A percentile compares a stretch with the other conserved stretches of the same genome.
These are phyloP conservation scores for Pyrenochaeta sp. DNA, from an alignment of 2,329 filamentous ascomycete species.

Conservation along the genomic window DNA sequence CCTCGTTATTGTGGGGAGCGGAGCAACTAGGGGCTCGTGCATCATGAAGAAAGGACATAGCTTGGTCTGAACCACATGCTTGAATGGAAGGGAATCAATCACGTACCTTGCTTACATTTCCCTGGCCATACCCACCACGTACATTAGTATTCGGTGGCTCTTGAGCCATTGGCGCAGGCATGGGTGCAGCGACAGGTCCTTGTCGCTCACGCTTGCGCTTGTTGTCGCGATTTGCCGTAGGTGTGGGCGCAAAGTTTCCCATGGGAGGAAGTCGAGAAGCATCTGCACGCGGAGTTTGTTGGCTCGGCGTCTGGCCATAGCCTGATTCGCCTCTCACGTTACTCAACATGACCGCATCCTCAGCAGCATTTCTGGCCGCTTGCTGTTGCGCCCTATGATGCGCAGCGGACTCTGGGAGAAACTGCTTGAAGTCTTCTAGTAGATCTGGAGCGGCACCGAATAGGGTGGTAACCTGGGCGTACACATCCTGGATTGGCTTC, in stretches of 20 bases:
- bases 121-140: conserved; percentile 39
- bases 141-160: conserved; percentile 46
- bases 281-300: conserved; percentile 59
- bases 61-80: background rate
- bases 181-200: conserved; percentile 53
- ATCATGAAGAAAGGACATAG: no score
- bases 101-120: conserved; percentile 40
- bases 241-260: conserved; percentile 88
- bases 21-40: no score
- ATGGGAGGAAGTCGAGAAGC: conserved; percentile 78
- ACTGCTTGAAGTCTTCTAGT: conserved; percentile 98
- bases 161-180: conserved; percentile 42
- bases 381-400: conserved; percentile 65
- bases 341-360: conserved; percentile 73
- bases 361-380: conserved; percentile 69
- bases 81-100: background rate
- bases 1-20: no score
- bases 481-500: conserved; percentile 98
- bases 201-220: conserved; percentile 81
- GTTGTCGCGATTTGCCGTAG: conserved; percentile 84
- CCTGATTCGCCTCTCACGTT: conserved; percentile 66
- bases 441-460: conserved; percentile 95
- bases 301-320: conserved; percentile 53
- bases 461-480: conserved; percentile 91
- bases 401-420: conserved; percentile 87